phyloP scores from a whole-genome alignment of 1,284 basidiomycete genomes.

The Cutaneotrichosporon sp. region DNA sequence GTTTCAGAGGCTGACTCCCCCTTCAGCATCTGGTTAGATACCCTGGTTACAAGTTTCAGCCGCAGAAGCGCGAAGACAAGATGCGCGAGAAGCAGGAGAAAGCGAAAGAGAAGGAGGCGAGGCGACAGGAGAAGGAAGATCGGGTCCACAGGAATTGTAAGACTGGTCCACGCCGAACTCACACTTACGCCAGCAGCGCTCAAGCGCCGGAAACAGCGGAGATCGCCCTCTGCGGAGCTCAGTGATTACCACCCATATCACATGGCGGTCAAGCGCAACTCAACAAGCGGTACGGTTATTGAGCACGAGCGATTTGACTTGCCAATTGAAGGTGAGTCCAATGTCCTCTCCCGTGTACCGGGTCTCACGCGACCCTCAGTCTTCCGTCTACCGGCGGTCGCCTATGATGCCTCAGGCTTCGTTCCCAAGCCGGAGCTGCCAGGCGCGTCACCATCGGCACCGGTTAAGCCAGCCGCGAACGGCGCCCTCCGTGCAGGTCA shows the following conservation, averaged over 20 bases:
- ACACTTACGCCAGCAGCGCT: background rate
- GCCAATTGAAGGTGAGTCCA: background rate
- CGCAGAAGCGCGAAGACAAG: conserved; percentile 60
- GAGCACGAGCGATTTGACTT: background rate
- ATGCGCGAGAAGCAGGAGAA: conserved; percentile 62
- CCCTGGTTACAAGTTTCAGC: conserved; percentile 69
- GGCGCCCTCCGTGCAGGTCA: background rate
- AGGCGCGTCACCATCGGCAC: too few relatives aligned
- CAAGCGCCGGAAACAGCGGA: background rate
- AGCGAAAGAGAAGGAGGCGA: conserved; percentile 46
- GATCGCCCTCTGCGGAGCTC: conserved; percentile 1
- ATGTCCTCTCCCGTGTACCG: too few relatives aligned
- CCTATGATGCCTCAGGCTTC: background rate
- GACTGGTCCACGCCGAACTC: background rate
- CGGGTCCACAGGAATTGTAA: background rate
- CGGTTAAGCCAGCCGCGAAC: too few relatives aligned
- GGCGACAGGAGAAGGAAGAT: conserved; percentile 2
- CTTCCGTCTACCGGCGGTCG: background rate
- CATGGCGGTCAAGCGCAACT: background rate
- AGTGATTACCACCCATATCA: conserved; percentile 5
- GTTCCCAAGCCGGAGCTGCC: background rate
- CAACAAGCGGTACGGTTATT: background rate
- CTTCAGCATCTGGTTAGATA: conserved; percentile 56
- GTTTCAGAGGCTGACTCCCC: background rate
- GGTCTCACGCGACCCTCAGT: background rate